phyloP scores from a whole-genome alignment of 1,139 yeast species.

The Arxiozyma bovina region DNA sequence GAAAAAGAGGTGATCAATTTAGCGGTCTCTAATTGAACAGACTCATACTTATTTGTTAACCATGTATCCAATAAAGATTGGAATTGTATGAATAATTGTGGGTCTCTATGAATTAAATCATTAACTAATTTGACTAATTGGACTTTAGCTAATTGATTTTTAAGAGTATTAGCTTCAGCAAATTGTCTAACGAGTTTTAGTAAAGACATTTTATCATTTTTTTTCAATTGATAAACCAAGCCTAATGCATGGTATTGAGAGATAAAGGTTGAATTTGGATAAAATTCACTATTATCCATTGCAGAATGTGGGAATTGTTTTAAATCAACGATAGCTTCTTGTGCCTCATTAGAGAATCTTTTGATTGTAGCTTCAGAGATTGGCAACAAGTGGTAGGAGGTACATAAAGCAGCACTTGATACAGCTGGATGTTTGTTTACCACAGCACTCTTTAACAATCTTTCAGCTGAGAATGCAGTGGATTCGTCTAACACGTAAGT shows the following conservation, averaged over 20 bases:
- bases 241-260: conserved; percentile 96
- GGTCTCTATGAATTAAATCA: conserved; percentile 43
- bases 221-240: conserved; percentile 74
- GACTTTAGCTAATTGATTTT: conserved; percentile 68
- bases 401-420: conserved; percentile 85
- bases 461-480: conserved; percentile 89
- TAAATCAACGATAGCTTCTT: conserved; percentile 66
- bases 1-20: conserved; percentile 64
- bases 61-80: conserved; percentile 60
- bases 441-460: conserved; percentile 84
- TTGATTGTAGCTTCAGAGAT: conserved; percentile 86
- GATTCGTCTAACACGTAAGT: conserved; percentile 85
- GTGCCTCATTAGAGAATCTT: conserved; percentile 88
- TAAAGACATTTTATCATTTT: conserved; percentile 89
- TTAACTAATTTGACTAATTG: conserved; percentile 79
- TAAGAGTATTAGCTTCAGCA: conserved; percentile 51
- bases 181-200: conserved; percentile 82
- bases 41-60: conserved; percentile 75
- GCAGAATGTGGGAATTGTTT: conserved; percentile 50
- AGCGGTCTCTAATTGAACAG: conserved; percentile 91
- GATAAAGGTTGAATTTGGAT: conserved; percentile 65
- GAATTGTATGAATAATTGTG: conserved; percentile 34
- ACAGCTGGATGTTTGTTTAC: conserved; percentile 85
- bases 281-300: conserved; percentile 26
- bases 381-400: conserved; percentile 83